These are phyloP conservation scores for Bertia moriformis DNA, from an alignment of 2,329 filamentous ascomycete species.

Conservation along the genomic window DNA sequence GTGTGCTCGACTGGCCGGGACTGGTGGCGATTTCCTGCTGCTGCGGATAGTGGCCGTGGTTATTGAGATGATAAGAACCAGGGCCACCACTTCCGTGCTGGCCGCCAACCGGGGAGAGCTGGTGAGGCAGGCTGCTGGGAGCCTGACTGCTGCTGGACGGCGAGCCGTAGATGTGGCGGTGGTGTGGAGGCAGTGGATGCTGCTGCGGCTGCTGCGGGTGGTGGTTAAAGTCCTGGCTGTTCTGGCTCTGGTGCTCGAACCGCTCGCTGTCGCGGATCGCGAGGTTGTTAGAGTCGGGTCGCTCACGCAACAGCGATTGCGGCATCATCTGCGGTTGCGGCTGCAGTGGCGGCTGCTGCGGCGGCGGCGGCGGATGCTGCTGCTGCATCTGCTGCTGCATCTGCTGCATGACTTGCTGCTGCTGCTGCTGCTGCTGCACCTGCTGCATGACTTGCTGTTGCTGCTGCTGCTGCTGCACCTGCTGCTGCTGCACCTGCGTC, in stretches of 20 bases:
- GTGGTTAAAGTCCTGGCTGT: no score
- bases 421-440: constrained; percentile 8
- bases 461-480: constrained; percentile 11
- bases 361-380: no score
- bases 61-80: no score
- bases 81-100: no score
- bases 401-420: constrained; percentile 3
- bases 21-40: not conserved
- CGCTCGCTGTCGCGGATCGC: not conserved
- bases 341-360: no score
- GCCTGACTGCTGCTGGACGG: not conserved
- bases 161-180: no score
- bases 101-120: not conserved
- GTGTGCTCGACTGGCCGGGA: not conserved
- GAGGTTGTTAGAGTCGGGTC: not conserved
- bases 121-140: not conserved
- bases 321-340: no score
- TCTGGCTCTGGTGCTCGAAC: not conserved
- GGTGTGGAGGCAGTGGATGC: no score
- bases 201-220: no score
- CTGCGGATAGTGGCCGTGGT: no score
- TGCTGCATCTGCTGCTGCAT: constrained; percentile 8
- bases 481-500: constrained; percentile 9
- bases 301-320: no score
- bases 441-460: constrained; percentile 7